Base-by-base conservation (phyloP, 768 basidiomycete species). In the Pleurotus cornucopiae region DNA sequence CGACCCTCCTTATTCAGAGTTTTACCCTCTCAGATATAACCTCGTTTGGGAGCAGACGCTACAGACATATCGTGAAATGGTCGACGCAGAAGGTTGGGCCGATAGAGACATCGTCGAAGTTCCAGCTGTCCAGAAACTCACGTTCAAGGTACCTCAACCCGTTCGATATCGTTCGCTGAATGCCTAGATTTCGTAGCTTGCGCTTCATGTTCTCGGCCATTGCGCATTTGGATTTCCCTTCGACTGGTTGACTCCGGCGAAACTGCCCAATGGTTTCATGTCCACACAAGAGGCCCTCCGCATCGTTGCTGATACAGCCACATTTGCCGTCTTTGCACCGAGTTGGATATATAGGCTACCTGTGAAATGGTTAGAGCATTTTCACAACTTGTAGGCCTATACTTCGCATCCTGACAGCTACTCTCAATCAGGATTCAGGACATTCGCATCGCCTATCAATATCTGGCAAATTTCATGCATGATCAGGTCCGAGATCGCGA, bases 171-270 rank as follows among this genome's bases (percentile, higher is more conserved):
- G 26, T 26, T 6, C 26, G 26, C 26, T 26, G 4, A 7, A 5
- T 7, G 3, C 7, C 26, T 26, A 7, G 7, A 26, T 26, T 1
- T 26, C 46, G 5, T 39, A 80, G 78, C 57, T 77, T n/a, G 73
- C 78, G 2, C 68, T 79, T 11, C 59, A 78, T 13, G 63, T 78
- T 7, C 70, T 81, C 18, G 74, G 72, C 6, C 72, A 66, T 61
- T 80, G 78, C 54, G 78, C 75, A 2, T 79, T 80, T 48, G 80
- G 79, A 4, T 73, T 79, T 41, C 62, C 69, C 0, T 74, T 76
- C 49, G 66, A 67, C 34, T 79, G 77, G 78, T 59, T 60, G 5
- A 62, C 68, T 5, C 76, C 76, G 23, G 72, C 76, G 0, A 66
- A 54, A 13, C 63, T 70, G 2, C 60, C 68, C 2, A 69, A 75